phyloP scores from a whole-genome alignment of 2,329 filamentous ascomycete species.

The Aspergillus neotritici region DNA sequence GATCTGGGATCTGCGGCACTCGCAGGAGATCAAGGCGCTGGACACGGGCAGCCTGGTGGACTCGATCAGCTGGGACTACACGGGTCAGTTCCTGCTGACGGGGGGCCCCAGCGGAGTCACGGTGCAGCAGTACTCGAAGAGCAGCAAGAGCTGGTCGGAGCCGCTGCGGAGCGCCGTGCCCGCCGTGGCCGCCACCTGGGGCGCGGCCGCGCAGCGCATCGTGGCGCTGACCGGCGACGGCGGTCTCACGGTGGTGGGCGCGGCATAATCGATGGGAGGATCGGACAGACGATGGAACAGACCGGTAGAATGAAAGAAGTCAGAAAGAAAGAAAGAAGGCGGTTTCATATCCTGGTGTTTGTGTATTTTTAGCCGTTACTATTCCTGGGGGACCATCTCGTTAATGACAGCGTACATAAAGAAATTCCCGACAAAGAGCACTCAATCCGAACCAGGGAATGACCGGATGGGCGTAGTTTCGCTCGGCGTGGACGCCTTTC shows the following conservation, averaged over 20 bases:
- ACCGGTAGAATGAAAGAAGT: too few species aligned
- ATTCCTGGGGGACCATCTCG: conserved; percentile 6
- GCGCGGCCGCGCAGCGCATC: conserved; percentile 65
- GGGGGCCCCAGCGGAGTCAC: conserved; percentile 74
- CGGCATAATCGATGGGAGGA: conserved; percentile 39
- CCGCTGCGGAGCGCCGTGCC: conserved; percentile 70
- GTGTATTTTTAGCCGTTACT: conserved; percentile 21
- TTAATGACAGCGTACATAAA: neutral
- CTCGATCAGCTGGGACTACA: conserved; percentile 84
- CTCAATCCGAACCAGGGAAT: neutral
- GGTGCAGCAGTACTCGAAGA: conserved; percentile 85
- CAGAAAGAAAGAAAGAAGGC: too few species aligned
- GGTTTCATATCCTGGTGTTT: neutral
- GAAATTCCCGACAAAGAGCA: neutral
- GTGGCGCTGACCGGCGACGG: conserved; percentile 71
- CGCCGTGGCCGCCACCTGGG: conserved; percentile 72
- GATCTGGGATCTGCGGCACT: conserved; percentile 88
- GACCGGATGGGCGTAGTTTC: neutral
- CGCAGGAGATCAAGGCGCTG: conserved; percentile 73
- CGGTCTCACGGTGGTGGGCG: conserved; percentile 63
- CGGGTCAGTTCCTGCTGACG: conserved; percentile 83
- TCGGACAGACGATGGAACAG: too few species aligned
- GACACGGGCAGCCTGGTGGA: conserved; percentile 76
- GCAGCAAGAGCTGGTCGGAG: conserved; percentile 82
- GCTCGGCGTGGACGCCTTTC: neutral